phyloP scores from a whole-genome alignment of 108 stramenopile genomes.

The Ochromonas danica region DNA sequence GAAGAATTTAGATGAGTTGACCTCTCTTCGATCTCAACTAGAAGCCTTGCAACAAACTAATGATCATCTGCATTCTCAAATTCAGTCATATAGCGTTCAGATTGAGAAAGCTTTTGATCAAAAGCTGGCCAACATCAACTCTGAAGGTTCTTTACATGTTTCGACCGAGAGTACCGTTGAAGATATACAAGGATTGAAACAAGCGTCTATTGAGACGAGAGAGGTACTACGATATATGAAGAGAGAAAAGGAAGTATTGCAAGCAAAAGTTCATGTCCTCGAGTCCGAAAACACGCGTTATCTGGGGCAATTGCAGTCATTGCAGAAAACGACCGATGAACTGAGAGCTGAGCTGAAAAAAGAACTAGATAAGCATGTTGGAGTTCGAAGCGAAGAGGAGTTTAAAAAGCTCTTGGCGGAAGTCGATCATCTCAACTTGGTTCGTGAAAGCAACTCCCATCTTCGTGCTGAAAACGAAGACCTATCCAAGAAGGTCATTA shows the following conservation, averaged over 20 bases:
- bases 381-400: slow-evolving; percentile 11
- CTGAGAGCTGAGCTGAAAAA: slow-evolving; percentile 4
- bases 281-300: slow-evolving; percentile 22
- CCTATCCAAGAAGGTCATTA: neutral
- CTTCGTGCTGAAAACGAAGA: slow-evolving; percentile 18
- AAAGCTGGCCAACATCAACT: neutral
- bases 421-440: neutral
- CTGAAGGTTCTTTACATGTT: neutral
- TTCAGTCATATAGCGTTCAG: slow-evolving; percentile 12
- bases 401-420: slow-evolving; percentile 9
- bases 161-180: neutral
- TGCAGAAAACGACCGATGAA: neutral
- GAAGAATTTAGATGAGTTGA: neutral
- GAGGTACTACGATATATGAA: slow-evolving; percentile 34
- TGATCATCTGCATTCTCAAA: slow-evolving; percentile 3
- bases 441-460: slow-evolving; percentile 35
- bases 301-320: neutral
- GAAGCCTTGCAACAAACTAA: slow-evolving; percentile 25
- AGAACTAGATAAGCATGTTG: neutral
- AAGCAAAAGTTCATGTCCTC: neutral
- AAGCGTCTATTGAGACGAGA: slow-evolving; percentile 3
- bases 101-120: neutral
- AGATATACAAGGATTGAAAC: neutral
- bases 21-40: neutral
- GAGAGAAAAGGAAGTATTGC: slow-evolving; percentile 20